These are phyloP conservation scores for Alternaria hordeiaustralica DNA, from an alignment of 2,329 filamentous ascomycete species.

Conservation along the genomic window DNA sequence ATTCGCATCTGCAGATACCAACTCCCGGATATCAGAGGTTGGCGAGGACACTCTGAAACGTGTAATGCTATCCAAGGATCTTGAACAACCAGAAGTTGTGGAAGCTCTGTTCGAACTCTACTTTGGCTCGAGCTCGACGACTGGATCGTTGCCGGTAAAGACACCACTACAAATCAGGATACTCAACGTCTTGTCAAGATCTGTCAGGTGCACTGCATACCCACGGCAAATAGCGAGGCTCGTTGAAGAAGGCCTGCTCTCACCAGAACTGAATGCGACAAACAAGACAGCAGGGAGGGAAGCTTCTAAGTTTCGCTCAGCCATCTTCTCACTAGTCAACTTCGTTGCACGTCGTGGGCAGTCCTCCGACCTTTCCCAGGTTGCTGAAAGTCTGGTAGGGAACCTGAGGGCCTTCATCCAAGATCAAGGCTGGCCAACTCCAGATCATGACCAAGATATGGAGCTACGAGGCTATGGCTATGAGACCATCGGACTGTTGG, in stretches of 20 bases:
- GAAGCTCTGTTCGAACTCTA: slow-evolving; percentile 75
- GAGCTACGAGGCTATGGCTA: slow-evolving; percentile 81
- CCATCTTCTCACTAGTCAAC: slow-evolving; percentile 84
- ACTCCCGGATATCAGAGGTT: slow-evolving; percentile 80
- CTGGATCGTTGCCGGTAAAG: slow-evolving; percentile 58
- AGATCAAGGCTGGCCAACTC: slow-evolving; percentile 81
- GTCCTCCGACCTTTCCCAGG: slow-evolving; percentile 63
- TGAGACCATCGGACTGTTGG: slow-evolving; percentile 85
- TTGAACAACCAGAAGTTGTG: slow-evolving; percentile 73
- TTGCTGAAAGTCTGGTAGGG: slow-evolving; percentile 72
- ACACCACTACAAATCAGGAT: slow-evolving; percentile 79
- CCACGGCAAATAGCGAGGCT: slow-evolving; percentile 71
- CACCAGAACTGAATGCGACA: slow-evolving; percentile 43
- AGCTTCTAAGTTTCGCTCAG: slow-evolving; percentile 77
- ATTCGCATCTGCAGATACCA: slow-evolving; percentile 81
- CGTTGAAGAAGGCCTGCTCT: slow-evolving; percentile 69
- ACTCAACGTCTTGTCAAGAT: slow-evolving; percentile 77
- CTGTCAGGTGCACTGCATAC: slow-evolving; percentile 73
- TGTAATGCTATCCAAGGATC: slow-evolving; percentile 67
- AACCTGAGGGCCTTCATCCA: slow-evolving; percentile 76
- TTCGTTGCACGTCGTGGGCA: slow-evolving; percentile 82
- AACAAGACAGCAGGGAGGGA: slow-evolving; percentile 68
- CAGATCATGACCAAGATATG: slow-evolving; percentile 62
- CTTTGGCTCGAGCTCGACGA: slow-evolving; percentile 56
- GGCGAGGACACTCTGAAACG: slow-evolving; percentile 90